A percentile compares a stretch with the other conserved stretches of the same genome.
phyloP scores from a whole-genome alignment of 805 yeast species.

The Kuraishia hungarica region DNA sequence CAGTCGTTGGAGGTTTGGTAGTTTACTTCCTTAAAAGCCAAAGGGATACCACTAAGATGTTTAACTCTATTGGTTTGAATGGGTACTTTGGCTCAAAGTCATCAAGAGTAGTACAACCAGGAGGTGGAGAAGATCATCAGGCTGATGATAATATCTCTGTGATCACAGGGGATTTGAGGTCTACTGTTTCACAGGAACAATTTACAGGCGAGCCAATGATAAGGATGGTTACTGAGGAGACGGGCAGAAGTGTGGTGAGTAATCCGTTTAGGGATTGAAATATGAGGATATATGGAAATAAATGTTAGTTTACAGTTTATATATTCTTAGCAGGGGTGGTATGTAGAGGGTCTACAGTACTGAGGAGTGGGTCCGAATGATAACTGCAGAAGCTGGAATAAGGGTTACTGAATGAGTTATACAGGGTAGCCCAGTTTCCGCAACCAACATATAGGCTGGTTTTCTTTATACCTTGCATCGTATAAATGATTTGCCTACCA shows the following conservation, averaged over 20 bases:
- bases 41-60: conserved; percentile 6
- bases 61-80: background rate
- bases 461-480: too few relatives aligned
- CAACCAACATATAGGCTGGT: too few relatives aligned
- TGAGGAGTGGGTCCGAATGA: too few relatives aligned
- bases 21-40: conserved; percentile 22
- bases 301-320: too few relatives aligned
- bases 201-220: background rate
- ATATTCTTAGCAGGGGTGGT: too few relatives aligned
- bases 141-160: background rate
- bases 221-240: background rate
- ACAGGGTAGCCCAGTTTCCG: too few relatives aligned
- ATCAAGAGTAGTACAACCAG: background rate
- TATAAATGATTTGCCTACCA: too few relatives aligned
- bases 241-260: background rate
- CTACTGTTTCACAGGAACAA: background rate
- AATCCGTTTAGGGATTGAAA: background rate
- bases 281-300: background rate
- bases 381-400: too few relatives aligned
- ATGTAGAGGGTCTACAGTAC: too few relatives aligned
- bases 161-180: background rate
- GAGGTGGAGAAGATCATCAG: background rate
- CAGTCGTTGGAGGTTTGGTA: conserved; percentile 19
- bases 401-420: too few relatives aligned
- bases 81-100: background rate